Evolutionary conservation across 768 basidiomycete genomes (phyloP).

Genomic region (Auricularia cornea): DNA sequence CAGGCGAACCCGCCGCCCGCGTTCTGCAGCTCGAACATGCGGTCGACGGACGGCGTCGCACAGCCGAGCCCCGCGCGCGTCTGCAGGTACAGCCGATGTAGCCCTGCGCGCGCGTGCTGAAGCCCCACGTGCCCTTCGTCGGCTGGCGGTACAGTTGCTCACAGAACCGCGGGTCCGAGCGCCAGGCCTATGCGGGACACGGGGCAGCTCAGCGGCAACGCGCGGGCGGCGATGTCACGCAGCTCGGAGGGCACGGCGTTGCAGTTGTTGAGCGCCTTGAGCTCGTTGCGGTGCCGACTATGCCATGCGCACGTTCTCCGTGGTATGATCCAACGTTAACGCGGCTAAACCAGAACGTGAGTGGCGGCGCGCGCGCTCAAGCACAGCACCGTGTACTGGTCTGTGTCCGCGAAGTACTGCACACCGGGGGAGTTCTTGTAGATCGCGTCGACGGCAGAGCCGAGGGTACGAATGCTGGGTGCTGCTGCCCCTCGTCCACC

Average conservation of each 20-base stretch:
- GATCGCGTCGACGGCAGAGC: constrained; percentile 40
- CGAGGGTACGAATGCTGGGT: too few species aligned
- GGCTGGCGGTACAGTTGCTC: constrained; percentile 8
- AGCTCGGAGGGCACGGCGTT: neutral
- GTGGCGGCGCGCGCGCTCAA: constrained; percentile 59
- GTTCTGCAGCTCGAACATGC: constrained; percentile 82
- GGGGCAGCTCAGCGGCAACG: neutral
- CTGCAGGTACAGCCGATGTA: constrained; percentile 94
- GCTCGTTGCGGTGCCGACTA: neutral
- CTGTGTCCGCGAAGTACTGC: constrained; percentile 43
- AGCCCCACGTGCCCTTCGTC: constrained; percentile 69
- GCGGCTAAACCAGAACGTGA: constrained; percentile 68
- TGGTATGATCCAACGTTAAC: constrained; percentile 26
- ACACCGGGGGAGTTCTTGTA: constrained; percentile 73
- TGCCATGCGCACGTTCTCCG: neutral
- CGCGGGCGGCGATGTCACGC: neutral
- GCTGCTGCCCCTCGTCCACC: too few species aligned
- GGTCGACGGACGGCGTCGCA: constrained; percentile 82
- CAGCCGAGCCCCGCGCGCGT: constrained; percentile 66
- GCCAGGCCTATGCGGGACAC: neutral
- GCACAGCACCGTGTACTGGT: constrained; percentile 70
- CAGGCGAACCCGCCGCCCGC: constrained; percentile 83
- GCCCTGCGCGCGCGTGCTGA: constrained; percentile 87
- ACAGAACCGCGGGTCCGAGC: constrained; percentile 2
- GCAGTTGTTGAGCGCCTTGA: neutral